Percentiles rank a stretch among this genome's conserved stretches.
Conservation (phyloP, 176 grass and related monocot genomes). For the Thalia dealbata region DNA sequence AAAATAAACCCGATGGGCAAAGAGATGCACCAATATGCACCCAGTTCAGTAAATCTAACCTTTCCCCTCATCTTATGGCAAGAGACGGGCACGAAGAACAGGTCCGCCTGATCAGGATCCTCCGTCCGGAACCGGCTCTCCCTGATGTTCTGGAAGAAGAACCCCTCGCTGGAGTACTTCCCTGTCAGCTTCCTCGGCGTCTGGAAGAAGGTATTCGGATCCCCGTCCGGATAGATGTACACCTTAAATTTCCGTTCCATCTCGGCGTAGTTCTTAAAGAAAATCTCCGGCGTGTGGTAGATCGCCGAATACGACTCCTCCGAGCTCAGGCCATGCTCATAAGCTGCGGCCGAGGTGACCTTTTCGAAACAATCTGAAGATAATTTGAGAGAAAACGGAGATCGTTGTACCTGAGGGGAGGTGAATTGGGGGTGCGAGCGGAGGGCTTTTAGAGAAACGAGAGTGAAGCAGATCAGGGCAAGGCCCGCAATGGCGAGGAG, state of each 20-base stretch:
- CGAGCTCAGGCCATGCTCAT: background rate
- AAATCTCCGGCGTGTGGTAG: slow-evolving; percentile 47
- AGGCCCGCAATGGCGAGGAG: slow-evolving; percentile 34
- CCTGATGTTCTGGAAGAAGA: slow-evolving; percentile 97
- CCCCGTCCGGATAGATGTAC: slow-evolving; percentile 79
- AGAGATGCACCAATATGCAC: too few species aligned
- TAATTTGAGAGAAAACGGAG: background rate
- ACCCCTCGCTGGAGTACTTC: slow-evolving; percentile 93
- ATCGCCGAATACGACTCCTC: slow-evolving; percentile 5
- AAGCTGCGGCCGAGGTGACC: background rate
- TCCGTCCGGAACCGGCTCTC: slow-evolving; percentile 64
- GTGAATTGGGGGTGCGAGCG: slow-evolving; percentile 29
- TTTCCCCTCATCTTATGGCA: slow-evolving; percentile 94
- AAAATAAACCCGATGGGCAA: too few species aligned
- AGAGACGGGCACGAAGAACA: slow-evolving; percentile 88
- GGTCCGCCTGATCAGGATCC: slow-evolving; percentile 50
- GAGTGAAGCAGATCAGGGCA: slow-evolving; percentile 36
- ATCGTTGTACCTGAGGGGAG: background rate
- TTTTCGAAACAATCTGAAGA: background rate
- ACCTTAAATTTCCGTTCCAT: slow-evolving; percentile 81
- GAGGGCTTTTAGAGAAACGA: slow-evolving; percentile 48
- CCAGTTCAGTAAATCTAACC: slow-evolving; percentile 15
- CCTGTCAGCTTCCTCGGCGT: slow-evolving; percentile 91
- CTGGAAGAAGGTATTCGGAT: slow-evolving; percentile 91
- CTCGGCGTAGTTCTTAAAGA: slow-evolving; percentile 43